Base-by-base conservation (phyloP, 768 basidiomycete genomes). In the Dacryopinax primogenitus region DNA sequence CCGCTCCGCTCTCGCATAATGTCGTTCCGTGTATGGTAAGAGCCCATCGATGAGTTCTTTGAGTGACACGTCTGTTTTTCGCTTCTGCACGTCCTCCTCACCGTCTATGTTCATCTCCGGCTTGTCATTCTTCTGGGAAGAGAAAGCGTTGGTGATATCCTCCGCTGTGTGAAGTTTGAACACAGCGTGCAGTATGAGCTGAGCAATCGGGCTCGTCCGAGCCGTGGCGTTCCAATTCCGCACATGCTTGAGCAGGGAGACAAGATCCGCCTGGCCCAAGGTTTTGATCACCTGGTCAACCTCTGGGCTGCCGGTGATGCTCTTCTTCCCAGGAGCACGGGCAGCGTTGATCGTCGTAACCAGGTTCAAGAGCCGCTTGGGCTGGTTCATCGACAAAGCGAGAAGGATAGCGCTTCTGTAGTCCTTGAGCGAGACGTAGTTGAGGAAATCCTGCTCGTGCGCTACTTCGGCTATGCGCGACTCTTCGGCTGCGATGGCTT, bases 221-320 rank as follows among this genome's bases (percentile, higher is more conserved):
- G 89, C 88, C 67, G 86, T 87, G n/a, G 93, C 85, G 74, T 98
- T 99, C 96, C 96, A 99, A 69, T 88, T 86, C 51, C 90, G 82
- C 45, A 92, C 81, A 74, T 90, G 93, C 18, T 83, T 82, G 63
- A 97, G 78, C 35, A 99, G 80, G 65, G 85, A 85, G 4, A 85
- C 86, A 30, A 98, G 83, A 69, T 97, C 93, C 15, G 84, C 73
- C 2, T 82, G 79, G 0, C 81, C 75, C 13, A 99, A 81, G 0
- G 84, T 84, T 64, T 82, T 81, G 68, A 99, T 78, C 47, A 96
- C 88, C 68, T 85, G 80, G 74, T 97, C 94, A 16, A 98, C 85
- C 21, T 86, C 82, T 0, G 74, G 66, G 64, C 83, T 81, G 13
- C 92, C 92, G 0, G 90, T 90, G 44, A 87, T 72, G 75, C 18